Conservation (phyloP, 306 rosid genomes). For the Castanea mollissima region DNA sequence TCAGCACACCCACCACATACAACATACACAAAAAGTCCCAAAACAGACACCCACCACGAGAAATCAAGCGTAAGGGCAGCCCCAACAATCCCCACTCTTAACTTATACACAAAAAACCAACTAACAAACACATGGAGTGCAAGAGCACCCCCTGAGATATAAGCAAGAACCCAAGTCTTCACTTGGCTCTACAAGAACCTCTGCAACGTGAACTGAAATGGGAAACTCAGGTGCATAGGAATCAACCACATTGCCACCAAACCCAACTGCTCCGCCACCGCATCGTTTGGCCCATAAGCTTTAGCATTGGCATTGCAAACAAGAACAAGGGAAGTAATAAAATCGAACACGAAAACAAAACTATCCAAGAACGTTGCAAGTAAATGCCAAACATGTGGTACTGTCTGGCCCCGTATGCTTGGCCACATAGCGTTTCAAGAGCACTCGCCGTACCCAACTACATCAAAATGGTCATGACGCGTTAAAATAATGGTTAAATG, state of each 20-base stretch:
- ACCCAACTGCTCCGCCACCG: slow-evolving; percentile 58
- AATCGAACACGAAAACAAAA: slow-evolving; percentile 44
- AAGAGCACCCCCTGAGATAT: slow-evolving; percentile 49
- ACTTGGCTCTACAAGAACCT: slow-evolving; percentile 69
- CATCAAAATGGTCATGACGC: not conserved
- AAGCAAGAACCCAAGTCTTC: slow-evolving; percentile 46
- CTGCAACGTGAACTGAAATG: slow-evolving; percentile 61
- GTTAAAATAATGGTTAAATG: no score
- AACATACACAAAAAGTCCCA: slow-evolving; percentile 44
- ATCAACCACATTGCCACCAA: slow-evolving; percentile 58
- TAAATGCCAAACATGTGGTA: slow-evolving; percentile 53
- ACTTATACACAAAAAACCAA: slow-evolving; percentile 48
- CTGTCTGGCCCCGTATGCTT: slow-evolving; percentile 67
- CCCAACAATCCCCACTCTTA: slow-evolving; percentile 50
- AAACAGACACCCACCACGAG: slow-evolving; percentile 61
- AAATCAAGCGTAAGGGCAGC: slow-evolving; percentile 54
- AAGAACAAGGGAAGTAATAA: slow-evolving; percentile 52
- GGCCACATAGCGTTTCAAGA: slow-evolving; percentile 72
- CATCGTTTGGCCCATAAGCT: slow-evolving; percentile 42
- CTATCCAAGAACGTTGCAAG: slow-evolving; percentile 70
- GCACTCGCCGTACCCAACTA: slow-evolving; percentile 87
- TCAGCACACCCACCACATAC: slow-evolving; percentile 52
- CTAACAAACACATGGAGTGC: slow-evolving; percentile 43
- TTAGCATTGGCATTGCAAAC: slow-evolving; percentile 59
- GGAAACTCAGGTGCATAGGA: slow-evolving; percentile 63